phyloP scores from a whole-genome alignment of 352 stramenopile genomes.

The Phytophthora cactorum region DNA sequence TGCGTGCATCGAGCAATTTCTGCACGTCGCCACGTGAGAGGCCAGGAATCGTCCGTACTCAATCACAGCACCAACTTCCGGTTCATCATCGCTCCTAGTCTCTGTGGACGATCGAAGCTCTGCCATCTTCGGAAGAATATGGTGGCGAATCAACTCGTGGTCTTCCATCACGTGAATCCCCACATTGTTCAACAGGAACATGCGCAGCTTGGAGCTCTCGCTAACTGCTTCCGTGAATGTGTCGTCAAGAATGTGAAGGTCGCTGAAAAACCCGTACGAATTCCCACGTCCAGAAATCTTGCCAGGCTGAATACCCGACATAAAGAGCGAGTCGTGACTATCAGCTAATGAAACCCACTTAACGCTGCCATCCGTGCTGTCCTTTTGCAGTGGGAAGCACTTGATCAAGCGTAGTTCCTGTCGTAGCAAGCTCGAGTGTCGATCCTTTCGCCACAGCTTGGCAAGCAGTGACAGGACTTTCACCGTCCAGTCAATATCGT shows the following conservation, averaged over 20 bases:
- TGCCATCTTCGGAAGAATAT: constrained; percentile 62
- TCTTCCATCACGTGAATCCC: constrained; percentile 71
- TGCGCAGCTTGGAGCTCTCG: constrained; percentile 34
- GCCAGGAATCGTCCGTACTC: constrained; percentile 47
- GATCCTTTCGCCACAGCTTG: constrained; percentile 67
- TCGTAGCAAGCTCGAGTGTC: constrained; percentile 47
- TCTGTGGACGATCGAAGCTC: constrained; percentile 8
- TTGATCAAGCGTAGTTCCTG: constrained; percentile 76
- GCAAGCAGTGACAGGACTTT: constrained; percentile 54
- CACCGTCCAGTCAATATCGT: constrained; percentile 47
- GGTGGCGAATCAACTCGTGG: constrained; percentile 72
- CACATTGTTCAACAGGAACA: constrained; percentile 61
- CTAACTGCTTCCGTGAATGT: constrained; percentile 42
- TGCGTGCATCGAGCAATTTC: constrained; percentile 31
- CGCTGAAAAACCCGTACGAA: constrained; percentile 45
- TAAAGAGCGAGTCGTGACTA: constrained; percentile 40
- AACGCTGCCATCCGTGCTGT: constrained; percentile 1
- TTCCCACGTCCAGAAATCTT: background rate
- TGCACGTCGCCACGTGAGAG: constrained; percentile 39
- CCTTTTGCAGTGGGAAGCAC: constrained; percentile 64
- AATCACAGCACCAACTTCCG: constrained; percentile 17
- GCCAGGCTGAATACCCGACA: constrained; percentile 17
- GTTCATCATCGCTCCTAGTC: background rate
- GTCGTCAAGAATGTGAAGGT: constrained; percentile 51
- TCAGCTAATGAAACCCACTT: constrained; percentile 59